A percentile compares a stretch with the other conserved stretches of the same genome.
These are phyloP conservation scores for Phaeophleospora eucalypticola DNA, from an alignment of 2,329 filamentous ascomycete genomes.

Conservation along the genomic window DNA sequence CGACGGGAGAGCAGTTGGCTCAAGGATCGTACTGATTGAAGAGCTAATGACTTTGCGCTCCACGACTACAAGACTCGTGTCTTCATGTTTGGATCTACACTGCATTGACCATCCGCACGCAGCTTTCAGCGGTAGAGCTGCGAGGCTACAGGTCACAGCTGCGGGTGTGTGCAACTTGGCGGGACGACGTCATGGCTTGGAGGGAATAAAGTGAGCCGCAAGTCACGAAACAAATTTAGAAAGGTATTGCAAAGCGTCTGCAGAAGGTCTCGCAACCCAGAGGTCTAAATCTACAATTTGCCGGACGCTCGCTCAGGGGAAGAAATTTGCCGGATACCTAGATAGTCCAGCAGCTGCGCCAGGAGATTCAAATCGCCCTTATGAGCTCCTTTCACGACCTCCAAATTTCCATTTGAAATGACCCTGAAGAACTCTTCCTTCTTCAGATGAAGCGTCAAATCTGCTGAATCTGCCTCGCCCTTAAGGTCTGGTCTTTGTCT, in stretches of 20 bases:
- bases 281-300: background rate
- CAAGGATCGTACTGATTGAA: background rate
- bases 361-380: background rate
- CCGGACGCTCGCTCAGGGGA: background rate
- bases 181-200: no score
- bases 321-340: background rate
- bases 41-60: background rate
- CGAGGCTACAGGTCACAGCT: no score
- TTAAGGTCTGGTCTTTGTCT: background rate
- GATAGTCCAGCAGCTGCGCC: background rate
- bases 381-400: background rate
- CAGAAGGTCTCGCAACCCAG: no score
- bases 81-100: no score
- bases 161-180: no score
- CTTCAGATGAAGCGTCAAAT: background rate
- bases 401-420: background rate
- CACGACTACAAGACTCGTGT: no score
- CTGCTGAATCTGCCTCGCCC: background rate
- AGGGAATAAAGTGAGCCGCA: no score
- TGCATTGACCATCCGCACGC: no score
- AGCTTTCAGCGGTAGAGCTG: no score
- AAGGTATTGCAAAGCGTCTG: no score
- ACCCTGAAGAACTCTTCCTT: background rate
- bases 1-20: conserved; percentile 6
- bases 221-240: no score